Conservation (phyloP, 2,329 filamentous ascomycete genomes). For the Ophiosphaerella narmari region DNA sequence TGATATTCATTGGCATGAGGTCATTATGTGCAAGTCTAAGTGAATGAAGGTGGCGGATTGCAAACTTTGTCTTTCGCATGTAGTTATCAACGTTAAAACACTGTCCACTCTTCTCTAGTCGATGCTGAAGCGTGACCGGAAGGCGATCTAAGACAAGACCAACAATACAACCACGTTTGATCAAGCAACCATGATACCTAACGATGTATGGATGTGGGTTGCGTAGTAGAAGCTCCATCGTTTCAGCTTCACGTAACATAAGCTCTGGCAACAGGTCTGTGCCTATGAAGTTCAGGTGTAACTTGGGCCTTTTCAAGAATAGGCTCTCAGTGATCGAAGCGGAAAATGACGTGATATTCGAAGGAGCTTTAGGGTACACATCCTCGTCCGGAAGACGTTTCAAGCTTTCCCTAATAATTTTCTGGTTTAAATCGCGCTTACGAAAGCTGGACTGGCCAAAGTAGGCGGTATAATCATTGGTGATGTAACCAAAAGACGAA, state of each 20-base stretch:
- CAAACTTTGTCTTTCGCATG: neutral
- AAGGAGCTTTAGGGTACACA: neutral
- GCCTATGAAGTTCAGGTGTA: neutral
- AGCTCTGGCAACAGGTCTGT: neutral
- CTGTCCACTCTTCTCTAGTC: neutral
- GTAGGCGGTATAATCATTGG: conserved; percentile 13
- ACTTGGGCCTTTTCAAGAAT: neutral
- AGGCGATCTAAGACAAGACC: conserved; percentile 13
- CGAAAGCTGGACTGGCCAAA: conserved; percentile 13
- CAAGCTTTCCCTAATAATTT: conserved; percentile 1
- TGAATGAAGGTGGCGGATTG: neutral
- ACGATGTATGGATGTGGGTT: conserved; percentile 19
- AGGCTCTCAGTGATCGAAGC: neutral
- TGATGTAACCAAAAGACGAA: conserved; percentile 16
- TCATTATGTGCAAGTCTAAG: neutral
- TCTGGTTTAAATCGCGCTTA: conserved; percentile 11
- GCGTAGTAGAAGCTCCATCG: conserved; percentile 10
- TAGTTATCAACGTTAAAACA: neutral
- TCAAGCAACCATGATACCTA: conserved; percentile 15
- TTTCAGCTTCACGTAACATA: too few species aligned
- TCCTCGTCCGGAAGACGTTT: neutral
- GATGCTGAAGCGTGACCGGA: conserved; percentile 1
- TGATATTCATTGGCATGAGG: conserved; percentile 6
- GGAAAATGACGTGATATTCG: neutral
- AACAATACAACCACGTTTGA: conserved; percentile 18